A percentile compares a stretch with the other conserved stretches of the same genome.
Evolutionary conservation across 495 filamentous ascomycete species (phyloP).

Genomic region (Barbatosphaeria neglecta): DNA sequence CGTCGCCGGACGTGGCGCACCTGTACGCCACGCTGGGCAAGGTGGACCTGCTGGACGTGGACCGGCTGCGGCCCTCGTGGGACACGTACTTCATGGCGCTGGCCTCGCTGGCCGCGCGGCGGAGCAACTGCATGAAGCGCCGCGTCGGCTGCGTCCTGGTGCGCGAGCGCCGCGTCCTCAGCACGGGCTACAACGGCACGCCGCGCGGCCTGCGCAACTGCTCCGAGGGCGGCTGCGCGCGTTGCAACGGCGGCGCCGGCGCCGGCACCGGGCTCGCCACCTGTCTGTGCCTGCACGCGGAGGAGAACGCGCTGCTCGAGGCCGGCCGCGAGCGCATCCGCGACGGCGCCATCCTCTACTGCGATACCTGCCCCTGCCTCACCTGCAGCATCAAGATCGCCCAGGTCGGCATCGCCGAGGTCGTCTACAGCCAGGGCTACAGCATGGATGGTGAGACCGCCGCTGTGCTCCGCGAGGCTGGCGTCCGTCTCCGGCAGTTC

Average conservation of each 20-base stretch:
- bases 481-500: slow-evolving; percentile 70
- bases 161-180: slow-evolving; percentile 74
- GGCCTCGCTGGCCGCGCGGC: slow-evolving; percentile 78
- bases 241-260: slow-evolving; percentile 63
- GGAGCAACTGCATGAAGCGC: slow-evolving; percentile 97
- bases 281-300: slow-evolving; percentile 89
- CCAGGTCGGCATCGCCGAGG: slow-evolving; percentile 88
- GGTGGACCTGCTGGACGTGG: slow-evolving; percentile 63
- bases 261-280: slow-evolving; percentile 67
- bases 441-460: slow-evolving; percentile 85
- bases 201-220: slow-evolving; percentile 79
- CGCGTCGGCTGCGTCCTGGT: slow-evolving; percentile 94
- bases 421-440: slow-evolving; percentile 87
- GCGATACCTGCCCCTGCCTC: slow-evolving; percentile 93
- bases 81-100: slow-evolving; percentile 97
- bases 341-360: slow-evolving; percentile 72
- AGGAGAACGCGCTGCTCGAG: slow-evolving; percentile 93
- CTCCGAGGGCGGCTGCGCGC: slow-evolving; percentile 80
- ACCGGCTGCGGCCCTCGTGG: slow-evolving; percentile 84
- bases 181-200: slow-evolving; percentile 97
- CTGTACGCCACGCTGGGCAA: slow-evolving; percentile 55
- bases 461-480: slow-evolving; percentile 62
- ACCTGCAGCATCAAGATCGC: slow-evolving; percentile 98
- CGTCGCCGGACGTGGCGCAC: slow-evolving; percentile 54
- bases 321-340: slow-evolving; percentile 84